Evolutionary conservation across 495 filamentous ascomycete genomes (phyloP), one percentile per base, ranked within the genome.

Genomic region (Melanomma pulvis-pyrius): DNA sequence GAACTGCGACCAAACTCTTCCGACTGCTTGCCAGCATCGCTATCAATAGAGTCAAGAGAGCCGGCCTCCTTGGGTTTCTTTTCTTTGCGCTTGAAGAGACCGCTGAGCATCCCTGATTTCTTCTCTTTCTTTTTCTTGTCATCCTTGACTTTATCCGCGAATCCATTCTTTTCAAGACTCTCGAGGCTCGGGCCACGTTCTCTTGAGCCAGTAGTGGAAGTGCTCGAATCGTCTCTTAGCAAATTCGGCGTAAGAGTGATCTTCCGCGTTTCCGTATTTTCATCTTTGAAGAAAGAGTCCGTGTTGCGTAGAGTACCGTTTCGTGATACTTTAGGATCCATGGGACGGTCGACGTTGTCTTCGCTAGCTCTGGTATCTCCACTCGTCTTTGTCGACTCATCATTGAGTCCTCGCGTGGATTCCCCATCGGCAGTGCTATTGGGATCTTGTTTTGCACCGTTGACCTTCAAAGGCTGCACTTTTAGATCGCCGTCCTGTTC

Each of bases 221-320:
- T 81, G 57, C 77, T 82, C 1, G 81, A 82, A 69, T 97, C 93
- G 63, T 98, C 93, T 17, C 94, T 86, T 39, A 98, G 81, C n/a
- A 99, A 81, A 65, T 93, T 96, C 13, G 94, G 94, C 0, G 94
- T 99, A 30, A 99, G 82, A 1, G 92, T 96, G 65, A 99, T 97
- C 80, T 99, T 99, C 77, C 93, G 90, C 0, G 94, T 97, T 73
- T 97, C 96, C 36, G 90, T 87, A 29, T 87, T 90, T 69, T 98
- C 94, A 65, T 98, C 94, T 76, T 92, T 96, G 83, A 96, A 97
- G 81, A 98, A 97, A 13, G 91, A 96, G 74, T 97, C 92, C 13
- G 90, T 92, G 73, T 93, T 93, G 61, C 93, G 84, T 22, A 96
- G 81, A 46, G 88, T 92, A 29, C 91, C 92, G 74, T 93, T 93